Conservation (phyloP, 176 grass and related monocot species). For the Triticum timopheevii region DNA sequence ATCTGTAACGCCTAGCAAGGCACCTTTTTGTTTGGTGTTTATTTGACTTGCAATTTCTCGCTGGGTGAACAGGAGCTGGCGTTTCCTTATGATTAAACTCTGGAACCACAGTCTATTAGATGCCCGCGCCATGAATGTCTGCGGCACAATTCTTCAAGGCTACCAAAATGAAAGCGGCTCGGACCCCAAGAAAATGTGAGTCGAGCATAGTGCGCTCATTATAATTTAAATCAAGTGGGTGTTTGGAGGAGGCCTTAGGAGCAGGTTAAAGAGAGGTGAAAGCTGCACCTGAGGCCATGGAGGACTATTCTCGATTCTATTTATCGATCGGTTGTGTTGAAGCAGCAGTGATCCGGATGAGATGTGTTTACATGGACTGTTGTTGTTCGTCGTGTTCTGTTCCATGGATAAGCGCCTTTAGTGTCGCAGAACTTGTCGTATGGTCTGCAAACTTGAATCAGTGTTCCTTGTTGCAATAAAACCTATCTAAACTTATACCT, state of each 20-base stretch:
- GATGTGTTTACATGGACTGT: neutral
- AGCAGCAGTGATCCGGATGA: neutral
- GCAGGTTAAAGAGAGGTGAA: neutral
- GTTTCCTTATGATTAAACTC: constrained; percentile 92
- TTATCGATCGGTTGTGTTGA: neutral
- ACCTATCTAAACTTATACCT: neutral
- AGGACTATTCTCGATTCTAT: constrained; percentile 13
- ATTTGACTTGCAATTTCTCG: constrained; percentile 11
- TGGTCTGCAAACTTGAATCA: neutral
- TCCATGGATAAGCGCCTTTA: neutral
- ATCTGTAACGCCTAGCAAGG: neutral
- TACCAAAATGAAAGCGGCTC: constrained; percentile 44
- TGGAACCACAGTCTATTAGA: constrained; percentile 97
- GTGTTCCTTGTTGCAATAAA: neutral
- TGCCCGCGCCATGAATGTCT: constrained; percentile 71
- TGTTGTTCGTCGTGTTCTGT: neutral
- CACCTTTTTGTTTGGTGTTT: neutral
- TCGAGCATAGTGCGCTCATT: neutral
- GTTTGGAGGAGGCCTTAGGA: neutral
- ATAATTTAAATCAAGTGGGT: constrained; percentile 8
- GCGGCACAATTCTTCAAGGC: constrained; percentile 70
- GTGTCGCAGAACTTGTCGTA: neutral
- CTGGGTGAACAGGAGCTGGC: constrained; percentile 68
- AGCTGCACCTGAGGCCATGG: neutral
- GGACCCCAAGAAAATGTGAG: constrained; percentile 45